These are phyloP conservation scores for Pisolithus tinctorius DNA, from an alignment of 768 basidiomycete genomes.

Conservation along the genomic window DNA sequence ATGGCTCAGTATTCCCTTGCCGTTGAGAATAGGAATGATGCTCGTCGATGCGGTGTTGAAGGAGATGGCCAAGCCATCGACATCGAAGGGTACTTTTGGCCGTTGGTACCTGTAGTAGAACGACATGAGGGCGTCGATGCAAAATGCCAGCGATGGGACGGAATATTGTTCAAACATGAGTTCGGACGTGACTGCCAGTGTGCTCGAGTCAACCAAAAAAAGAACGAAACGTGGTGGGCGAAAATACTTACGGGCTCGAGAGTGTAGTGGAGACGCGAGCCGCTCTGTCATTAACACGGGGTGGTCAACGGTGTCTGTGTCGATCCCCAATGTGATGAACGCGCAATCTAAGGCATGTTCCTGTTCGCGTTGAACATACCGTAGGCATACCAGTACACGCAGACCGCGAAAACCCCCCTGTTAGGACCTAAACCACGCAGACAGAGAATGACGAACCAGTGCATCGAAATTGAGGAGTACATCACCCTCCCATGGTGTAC, in stretches of 20 bases:
- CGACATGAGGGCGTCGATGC: constrained; percentile 87
- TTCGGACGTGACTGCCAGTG: constrained; percentile 77
- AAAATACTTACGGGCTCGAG: constrained; percentile 62
- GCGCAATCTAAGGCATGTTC: constrained; percentile 93
- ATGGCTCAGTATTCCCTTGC: constrained; percentile 77
- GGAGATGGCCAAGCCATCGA: constrained; percentile 82
- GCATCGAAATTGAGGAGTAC: constrained; percentile 88
- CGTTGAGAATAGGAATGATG: constrained; percentile 79
- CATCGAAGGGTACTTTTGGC: constrained; percentile 31
- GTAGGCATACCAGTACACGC: background rate
- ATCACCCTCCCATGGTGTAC: constrained; percentile 91
- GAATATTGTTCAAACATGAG: constrained; percentile 92
- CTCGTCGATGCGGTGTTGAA: constrained; percentile 91
- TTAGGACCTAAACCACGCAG: background rate
- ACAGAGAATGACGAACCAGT: constrained; percentile 53
- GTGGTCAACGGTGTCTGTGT: constrained; percentile 68
- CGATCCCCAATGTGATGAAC: constrained; percentile 81
- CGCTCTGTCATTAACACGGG: constrained; percentile 94
- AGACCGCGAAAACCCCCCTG: constrained; percentile 1
- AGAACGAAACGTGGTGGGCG: background rate
- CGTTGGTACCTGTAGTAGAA: constrained; percentile 72
- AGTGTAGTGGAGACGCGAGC: constrained; percentile 82
- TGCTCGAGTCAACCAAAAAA: background rate
- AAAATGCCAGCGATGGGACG: constrained; percentile 81
- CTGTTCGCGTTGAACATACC: constrained; percentile 35